Evolutionary conservation across 2,329 filamentous ascomycete genomes (phyloP), one percentile per base, ranked within the genome.

Genomic region (Aspergillus costaricaensis): DNA sequence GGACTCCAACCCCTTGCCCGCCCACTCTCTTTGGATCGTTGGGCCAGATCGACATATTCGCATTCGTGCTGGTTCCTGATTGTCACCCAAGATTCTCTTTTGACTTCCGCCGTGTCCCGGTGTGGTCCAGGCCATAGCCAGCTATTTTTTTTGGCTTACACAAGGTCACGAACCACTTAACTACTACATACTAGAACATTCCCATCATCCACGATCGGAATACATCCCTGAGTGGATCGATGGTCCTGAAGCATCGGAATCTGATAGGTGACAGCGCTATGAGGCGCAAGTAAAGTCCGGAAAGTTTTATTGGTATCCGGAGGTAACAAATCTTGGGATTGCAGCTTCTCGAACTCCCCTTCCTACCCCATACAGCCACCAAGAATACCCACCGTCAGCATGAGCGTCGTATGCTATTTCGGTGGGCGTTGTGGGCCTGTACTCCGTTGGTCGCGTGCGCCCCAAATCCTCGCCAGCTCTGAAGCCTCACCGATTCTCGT

Each of bases 231-330:
- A 17, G 53, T 36, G n/a, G 53, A 55, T 55, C 53, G 53, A 44
- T 44, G 53, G 39, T 36, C n/a, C 15, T 39, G 25, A 41, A 36
- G 23, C 39, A 55, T 55, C 53, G 53, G 39, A 41, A 55, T 55
- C 25, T 55, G 53, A 55, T 47, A 23, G 17, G 25, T 44, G 27
- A 47, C 39, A 55, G 30, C 17, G n/a, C 39, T 32, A 47, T 12
- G 4, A 55, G 21, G 25, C n/a, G 39, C 41, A 44, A 30, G 25
- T 21, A 36, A 44, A 19, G 17, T 30, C 47, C 47, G 47, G 25
- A 6, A 14, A n/a, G n/a, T 17, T 32, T 50, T 4, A 10, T 17
- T 30, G 23, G 47, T 30, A 27, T 32, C 47, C 30, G 39, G 53
- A 47, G 25, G 17, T 25, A 17, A 32, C 53, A 47, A 36, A 36